Conservation (phyloP, 257 asterid genomes). For the Ocimum tenuiflorum region DNA sequence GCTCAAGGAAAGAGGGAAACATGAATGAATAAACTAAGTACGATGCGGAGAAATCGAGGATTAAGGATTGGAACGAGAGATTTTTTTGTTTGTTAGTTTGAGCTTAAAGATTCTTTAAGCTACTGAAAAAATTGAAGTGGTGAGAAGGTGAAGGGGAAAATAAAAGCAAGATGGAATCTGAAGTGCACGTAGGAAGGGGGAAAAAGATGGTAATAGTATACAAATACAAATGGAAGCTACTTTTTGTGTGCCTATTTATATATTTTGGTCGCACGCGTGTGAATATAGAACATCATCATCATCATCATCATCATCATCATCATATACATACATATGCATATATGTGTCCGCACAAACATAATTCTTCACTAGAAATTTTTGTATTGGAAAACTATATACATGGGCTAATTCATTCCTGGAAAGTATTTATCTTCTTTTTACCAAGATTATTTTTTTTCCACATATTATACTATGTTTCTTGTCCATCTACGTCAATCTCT, state of each 20-base stretch:
- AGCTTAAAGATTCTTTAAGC: slow-evolving; percentile 26
- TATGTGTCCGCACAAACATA: background rate
- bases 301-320: background rate
- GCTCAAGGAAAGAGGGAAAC: slow-evolving; percentile 15
- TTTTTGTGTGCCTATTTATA: slow-evolving; percentile 42
- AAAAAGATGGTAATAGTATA: slow-evolving; percentile 15
- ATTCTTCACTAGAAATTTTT: too few species aligned
- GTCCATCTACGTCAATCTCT: background rate
- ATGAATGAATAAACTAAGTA: background rate
- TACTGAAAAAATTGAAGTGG: slow-evolving; percentile 13
- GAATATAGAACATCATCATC: background rate
- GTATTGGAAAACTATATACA: background rate
- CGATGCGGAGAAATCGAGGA: slow-evolving; percentile 21
- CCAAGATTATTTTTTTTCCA: background rate
- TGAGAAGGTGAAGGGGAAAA: slow-evolving; percentile 15
- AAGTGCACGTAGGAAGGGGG: slow-evolving; percentile 38
- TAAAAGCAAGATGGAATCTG: slow-evolving; percentile 37
- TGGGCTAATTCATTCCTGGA: background rate
- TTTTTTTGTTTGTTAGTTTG: too few species aligned
- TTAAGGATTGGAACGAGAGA: slow-evolving; percentile 22
- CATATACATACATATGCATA: background rate
- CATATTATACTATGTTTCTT: background rate
- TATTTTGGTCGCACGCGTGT: slow-evolving; percentile 37
- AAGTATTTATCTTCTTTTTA: too few species aligned
- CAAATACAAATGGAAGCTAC: slow-evolving; percentile 33